A percentile compares a stretch with the other conserved stretches of the same genome.
Conservation (phyloP, 306 rosid genomes). For the Gillenia trifoliata region DNA sequence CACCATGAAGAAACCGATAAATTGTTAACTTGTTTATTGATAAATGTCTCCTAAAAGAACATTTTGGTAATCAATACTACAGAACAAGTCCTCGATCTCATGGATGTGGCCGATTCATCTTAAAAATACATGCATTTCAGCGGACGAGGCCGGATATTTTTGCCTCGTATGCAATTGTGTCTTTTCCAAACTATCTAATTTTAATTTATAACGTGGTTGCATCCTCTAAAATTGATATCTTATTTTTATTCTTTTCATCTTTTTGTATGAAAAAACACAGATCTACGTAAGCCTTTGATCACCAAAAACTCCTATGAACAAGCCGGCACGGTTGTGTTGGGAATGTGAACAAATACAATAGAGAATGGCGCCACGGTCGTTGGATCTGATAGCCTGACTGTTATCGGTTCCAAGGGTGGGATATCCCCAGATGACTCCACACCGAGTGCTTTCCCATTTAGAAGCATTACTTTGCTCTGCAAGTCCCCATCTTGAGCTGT, state of each 20-base stretch:
- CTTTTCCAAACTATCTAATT: too few species aligned
- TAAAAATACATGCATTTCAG: too few species aligned
- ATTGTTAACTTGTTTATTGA: too few species aligned
- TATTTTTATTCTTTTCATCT: neutral
- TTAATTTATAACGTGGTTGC: neutral
- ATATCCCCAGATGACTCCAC: constrained; percentile 49
- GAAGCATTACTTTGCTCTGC: constrained; percentile 49
- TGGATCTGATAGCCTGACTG: constrained; percentile 36
- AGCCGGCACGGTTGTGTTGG: constrained; percentile 33
- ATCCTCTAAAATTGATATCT: neutral
- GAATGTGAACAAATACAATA: constrained; percentile 62
- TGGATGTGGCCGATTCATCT: too few species aligned
- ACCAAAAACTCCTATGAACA: constrained; percentile 16
- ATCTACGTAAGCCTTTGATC: neutral
- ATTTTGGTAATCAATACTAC: too few species aligned
- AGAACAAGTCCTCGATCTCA: too few species aligned
- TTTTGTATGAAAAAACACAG: neutral
- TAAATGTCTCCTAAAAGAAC: too few species aligned
- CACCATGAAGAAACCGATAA: too few species aligned
- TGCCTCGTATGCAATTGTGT: too few species aligned
- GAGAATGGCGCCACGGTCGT: constrained; percentile 53
- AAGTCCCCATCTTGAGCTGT: constrained; percentile 44
- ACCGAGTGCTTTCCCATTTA: constrained; percentile 48
- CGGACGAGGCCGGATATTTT: too few species aligned
- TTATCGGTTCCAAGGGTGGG: constrained; percentile 49